Percentiles rank a stretch among this genome's conserved stretches.
Conservation (phyloP, 1,284 basidiomycete genomes). For the Leccinum subrobustum region DNA sequence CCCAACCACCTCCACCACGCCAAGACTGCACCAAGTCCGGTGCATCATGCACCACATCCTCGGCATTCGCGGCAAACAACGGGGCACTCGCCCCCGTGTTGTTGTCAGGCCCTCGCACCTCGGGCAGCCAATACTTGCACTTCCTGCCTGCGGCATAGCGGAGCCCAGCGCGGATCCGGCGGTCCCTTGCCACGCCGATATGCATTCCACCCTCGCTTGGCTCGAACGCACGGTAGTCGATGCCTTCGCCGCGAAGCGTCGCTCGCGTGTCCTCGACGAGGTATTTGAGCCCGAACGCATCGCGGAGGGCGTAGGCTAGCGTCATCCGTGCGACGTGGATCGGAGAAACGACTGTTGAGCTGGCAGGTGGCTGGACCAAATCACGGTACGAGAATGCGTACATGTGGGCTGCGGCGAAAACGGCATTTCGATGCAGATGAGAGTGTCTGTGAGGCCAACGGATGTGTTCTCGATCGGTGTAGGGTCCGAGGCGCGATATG, state of each 20-base stretch:
- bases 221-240: constrained; percentile 95
- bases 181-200: constrained; percentile 77
- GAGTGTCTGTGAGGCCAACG: constrained; percentile 83
- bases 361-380: constrained; percentile 66
- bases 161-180: constrained; percentile 85
- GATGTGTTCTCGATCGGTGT: constrained; percentile 90
- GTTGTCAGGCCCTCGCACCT: constrained; percentile 38
- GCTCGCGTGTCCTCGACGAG: constrained; percentile 84
- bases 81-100: constrained; percentile 73
- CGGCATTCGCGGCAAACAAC: constrained; percentile 64
- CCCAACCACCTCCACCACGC: constrained; percentile 2
- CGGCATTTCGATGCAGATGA: constrained; percentile 98
- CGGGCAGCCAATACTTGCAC: constrained; percentile 88
- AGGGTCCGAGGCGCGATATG: constrained; percentile 81
- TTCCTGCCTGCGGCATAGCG: constrained; percentile 89
- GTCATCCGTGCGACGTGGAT: constrained; percentile 83
- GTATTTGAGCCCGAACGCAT: constrained; percentile 85
- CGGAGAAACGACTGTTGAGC: constrained; percentile 1
- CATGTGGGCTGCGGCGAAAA: constrained; percentile 93
- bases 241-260: constrained; percentile 85
- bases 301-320: constrained; percentile 82
- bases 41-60: constrained; percentile 65
- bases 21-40: constrained; percentile 46
- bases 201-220: constrained; percentile 93
- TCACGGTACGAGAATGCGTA: constrained; percentile 87